Percentiles rank a stretch among this genome's conserved stretches.
Conservation (phyloP, 2,329 filamentous ascomycete genomes). For the Exophiala spinifera region DNA sequence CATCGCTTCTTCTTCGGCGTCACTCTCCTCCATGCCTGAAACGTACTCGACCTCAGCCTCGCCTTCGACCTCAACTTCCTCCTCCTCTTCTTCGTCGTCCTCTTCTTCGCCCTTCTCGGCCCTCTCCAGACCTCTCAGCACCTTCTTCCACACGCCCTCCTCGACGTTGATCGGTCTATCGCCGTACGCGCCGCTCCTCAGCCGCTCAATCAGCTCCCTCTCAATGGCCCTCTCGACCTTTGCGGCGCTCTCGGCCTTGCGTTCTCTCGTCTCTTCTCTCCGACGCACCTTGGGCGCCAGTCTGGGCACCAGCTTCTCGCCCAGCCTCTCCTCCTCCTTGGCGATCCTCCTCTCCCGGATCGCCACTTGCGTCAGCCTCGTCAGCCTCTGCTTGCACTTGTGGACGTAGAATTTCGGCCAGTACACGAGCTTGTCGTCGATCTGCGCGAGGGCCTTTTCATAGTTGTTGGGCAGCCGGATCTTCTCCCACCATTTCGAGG, state of each 20-base stretch:
- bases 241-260: conserved; percentile 75
- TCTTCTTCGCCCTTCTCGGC: conserved; percentile 83
- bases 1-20: conserved; percentile 66
- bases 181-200: conserved; percentile 90
- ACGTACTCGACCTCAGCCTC: conserved; percentile 93
- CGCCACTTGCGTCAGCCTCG: conserved; percentile 84
- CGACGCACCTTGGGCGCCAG: conserved; percentile 84
- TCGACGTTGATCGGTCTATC: conserved; percentile 93
- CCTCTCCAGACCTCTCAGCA: conserved; percentile 83
- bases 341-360: conserved; percentile 74
- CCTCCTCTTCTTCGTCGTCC: conserved; percentile 69
- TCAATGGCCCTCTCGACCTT: conserved; percentile 97
- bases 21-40: conserved; percentile 81
- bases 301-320: conserved; percentile 83
- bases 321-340: conserved; percentile 83
- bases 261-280: conserved; percentile 70
- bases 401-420: conserved; percentile 91
- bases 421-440: conserved; percentile 83
- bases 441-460: conserved; percentile 78
- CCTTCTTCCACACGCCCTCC: conserved; percentile 95
- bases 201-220: conserved; percentile 83
- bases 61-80: conserved; percentile 60
- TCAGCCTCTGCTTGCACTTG: conserved; percentile 95
- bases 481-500: conserved; percentile 89
- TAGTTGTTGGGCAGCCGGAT: conserved; percentile 91